phyloP scores from a whole-genome alignment of 2,329 filamentous ascomycete genomes.

The Aspergillus bombycis region DNA sequence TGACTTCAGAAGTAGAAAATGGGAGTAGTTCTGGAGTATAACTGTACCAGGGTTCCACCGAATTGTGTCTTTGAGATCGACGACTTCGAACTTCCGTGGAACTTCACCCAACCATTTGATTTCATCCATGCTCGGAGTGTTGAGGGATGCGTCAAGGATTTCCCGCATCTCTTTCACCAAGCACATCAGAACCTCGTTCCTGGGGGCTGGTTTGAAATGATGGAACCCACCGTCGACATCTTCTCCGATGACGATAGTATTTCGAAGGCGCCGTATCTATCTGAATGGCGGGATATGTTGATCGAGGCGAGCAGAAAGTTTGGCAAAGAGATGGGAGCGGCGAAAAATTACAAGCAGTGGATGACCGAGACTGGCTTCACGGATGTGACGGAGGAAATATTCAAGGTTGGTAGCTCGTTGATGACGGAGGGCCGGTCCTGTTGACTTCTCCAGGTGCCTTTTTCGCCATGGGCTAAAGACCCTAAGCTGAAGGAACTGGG shows the following conservation, averaged over 20 bases:
- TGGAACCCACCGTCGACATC: slow-evolving; percentile 37
- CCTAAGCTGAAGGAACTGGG: slow-evolving; percentile 49
- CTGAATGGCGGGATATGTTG: slow-evolving; percentile 31
- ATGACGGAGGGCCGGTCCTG: background rate
- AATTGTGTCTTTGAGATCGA: slow-evolving; percentile 35
- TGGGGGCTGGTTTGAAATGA: slow-evolving; percentile 56
- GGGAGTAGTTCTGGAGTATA: background rate
- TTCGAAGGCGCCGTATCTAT: slow-evolving; percentile 28
- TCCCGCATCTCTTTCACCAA: slow-evolving; percentile 27
- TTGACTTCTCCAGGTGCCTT: slow-evolving; percentile 43
- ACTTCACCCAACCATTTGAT: slow-evolving; percentile 28
- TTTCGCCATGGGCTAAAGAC: slow-evolving; percentile 54
- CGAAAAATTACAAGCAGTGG: slow-evolving; percentile 42
- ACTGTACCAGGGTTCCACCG: slow-evolving; percentile 28
- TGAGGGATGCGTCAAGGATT: slow-evolving; percentile 29
- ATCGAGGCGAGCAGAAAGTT: slow-evolving; percentile 35
- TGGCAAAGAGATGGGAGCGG: slow-evolving; percentile 39
- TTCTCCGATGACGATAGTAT: slow-evolving; percentile 36
- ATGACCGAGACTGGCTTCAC: slow-evolving; percentile 58
- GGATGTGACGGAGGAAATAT: slow-evolving; percentile 53
- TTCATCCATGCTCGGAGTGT: slow-evolving; percentile 33
- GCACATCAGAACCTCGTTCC: slow-evolving; percentile 45
- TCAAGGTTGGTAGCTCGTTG: slow-evolving; percentile 40
- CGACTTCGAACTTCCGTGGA: slow-evolving; percentile 32
- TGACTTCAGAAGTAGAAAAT: background rate